These are phyloP conservation scores for Tubosaeta sp. DNA, from an alignment of 768 basidiomycete species.

Conservation along the genomic window DNA sequence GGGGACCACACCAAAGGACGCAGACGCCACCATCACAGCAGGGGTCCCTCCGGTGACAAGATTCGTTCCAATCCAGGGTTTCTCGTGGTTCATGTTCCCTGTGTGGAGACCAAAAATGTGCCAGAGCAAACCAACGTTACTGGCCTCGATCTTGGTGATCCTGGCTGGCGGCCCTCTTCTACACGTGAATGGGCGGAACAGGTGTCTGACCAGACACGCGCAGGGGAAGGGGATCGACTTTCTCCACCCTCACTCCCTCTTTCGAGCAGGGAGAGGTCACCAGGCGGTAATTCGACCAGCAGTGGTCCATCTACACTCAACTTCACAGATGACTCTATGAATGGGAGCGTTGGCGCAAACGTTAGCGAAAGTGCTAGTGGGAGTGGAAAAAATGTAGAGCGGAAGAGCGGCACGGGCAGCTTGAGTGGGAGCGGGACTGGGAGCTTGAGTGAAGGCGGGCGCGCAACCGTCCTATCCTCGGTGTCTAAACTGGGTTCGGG, in stretches of 20 bases:
- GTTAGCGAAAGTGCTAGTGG: constrained; percentile 16
- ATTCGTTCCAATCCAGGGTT: constrained; percentile 16
- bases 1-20: constrained; percentile 24
- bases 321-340: constrained; percentile 23
- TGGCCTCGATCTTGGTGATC: constrained; percentile 14
- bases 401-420: constrained; percentile 11
- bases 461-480: constrained; percentile 8
- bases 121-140: constrained; percentile 15
- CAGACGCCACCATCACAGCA: constrained; percentile 5
- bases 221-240: constrained; percentile 2
- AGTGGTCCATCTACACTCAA: constrained; percentile 22
- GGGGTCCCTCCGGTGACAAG: constrained; percentile 2
- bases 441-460: constrained; percentile 7
- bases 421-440: constrained; percentile 5
- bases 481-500: constrained; percentile 16
- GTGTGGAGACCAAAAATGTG: constrained; percentile 11
- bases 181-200: constrained; percentile 49
- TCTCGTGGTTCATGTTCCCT: constrained; percentile 30
- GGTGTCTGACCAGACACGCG: constrained; percentile 32
- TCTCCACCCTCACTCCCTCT: constrained; percentile 4
- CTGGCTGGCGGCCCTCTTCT: constrained; percentile 22
- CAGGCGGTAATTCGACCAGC: constrained; percentile 21
- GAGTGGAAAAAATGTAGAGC: constrained; percentile 6
- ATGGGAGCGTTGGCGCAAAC: background rate
- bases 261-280: constrained; percentile 20